phyloP scores from a whole-genome alignment of 2,329 filamentous ascomycete species.

The Coniochaeta sp. region DNA sequence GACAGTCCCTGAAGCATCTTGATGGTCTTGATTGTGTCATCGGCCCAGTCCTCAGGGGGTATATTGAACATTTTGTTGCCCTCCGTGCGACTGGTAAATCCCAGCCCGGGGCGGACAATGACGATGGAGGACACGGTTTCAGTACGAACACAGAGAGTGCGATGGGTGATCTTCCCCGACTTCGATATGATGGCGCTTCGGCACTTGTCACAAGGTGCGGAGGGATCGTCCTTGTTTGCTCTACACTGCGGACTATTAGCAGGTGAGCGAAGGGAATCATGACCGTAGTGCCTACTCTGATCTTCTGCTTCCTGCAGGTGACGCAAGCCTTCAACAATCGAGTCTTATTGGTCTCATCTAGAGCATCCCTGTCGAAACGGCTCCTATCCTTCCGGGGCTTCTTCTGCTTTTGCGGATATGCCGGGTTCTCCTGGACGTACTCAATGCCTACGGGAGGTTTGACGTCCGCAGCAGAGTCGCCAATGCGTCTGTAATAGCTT shows the following conservation, averaged over 20 bases:
- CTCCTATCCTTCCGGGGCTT: slow-evolving; percentile 7
- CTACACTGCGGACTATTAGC: slow-evolving; percentile 25
- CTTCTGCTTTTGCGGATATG: background rate
- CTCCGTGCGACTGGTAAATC: slow-evolving; percentile 35
- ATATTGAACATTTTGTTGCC: slow-evolving; percentile 34
- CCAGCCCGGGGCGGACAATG: slow-evolving; percentile 34
- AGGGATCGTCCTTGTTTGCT: slow-evolving; percentile 20
- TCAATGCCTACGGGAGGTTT: no score
- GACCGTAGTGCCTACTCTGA: slow-evolving; percentile 26
- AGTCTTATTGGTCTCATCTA: slow-evolving; percentile 26
- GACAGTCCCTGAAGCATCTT: slow-evolving; percentile 28
- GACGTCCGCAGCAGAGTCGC: no score
- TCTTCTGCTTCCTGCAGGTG: slow-evolving; percentile 36
- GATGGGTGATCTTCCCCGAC: slow-evolving; percentile 41
- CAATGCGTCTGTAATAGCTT: no score
- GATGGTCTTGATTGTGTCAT: slow-evolving; percentile 23
- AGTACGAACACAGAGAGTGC: slow-evolving; percentile 31
- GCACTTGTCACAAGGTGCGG: slow-evolving; percentile 32
- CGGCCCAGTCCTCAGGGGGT: slow-evolving; percentile 23
- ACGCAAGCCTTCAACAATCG: slow-evolving; percentile 32
- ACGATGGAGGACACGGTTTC: slow-evolving; percentile 31
- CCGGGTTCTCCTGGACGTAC: background rate
- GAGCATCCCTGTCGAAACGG: slow-evolving; percentile 17
- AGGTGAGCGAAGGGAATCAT: slow-evolving; percentile 1
- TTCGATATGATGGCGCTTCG: slow-evolving; percentile 22